Evolutionary conservation across 768 basidiomycete genomes (phyloP), one percentile per base, ranked within the genome.

Genomic region (Hygrocybe coccinea): DNA sequence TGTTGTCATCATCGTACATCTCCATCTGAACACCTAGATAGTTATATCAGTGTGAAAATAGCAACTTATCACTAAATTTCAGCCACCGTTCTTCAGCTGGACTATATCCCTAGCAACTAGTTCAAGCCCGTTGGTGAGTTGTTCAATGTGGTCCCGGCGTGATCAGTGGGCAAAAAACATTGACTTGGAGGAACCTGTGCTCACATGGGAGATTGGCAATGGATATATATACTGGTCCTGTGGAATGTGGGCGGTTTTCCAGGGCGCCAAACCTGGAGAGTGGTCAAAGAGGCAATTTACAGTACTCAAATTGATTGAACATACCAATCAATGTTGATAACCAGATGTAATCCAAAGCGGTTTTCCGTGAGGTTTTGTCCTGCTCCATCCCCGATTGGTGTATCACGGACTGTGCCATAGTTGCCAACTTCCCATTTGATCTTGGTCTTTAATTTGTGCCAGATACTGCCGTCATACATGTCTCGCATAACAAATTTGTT

Each of bases 241-340:
- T 50, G 25, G 48, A 50, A 34, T 50, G 54, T 49, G 68, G 67
- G 5, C 59, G 39, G 25, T 59, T 59, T 0, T 54, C 56, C 1
- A 66, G 51, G 17, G 61, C 6, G 2, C 62, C 62, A 55, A 70
- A 66, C 65, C 69, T 70, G 22, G 17, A 46, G 44, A 38, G 15
- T 36, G 41, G 50, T 12, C 17, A 45, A 21, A 54, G 25, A 21
- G 56, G 22, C 12, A 22, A 47, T 49, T 15, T 39, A 19, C 15
- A 12, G 14, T 19, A 39, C 38, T 48, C 48, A 51, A 10, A 17
- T 9, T 52, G 14, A 47, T 53, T 25, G 33, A 37, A 45, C 15
- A n/a, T 58, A 68, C 68, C 66, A 67, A 54, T 67, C 63, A 14
- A 58, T 59, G 46, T 67, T 67, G 9, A 67, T 17, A 4, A 57